Conservation (phyloP, 2,329 filamentous ascomycete genomes). For the Penicillium sp. region DNA sequence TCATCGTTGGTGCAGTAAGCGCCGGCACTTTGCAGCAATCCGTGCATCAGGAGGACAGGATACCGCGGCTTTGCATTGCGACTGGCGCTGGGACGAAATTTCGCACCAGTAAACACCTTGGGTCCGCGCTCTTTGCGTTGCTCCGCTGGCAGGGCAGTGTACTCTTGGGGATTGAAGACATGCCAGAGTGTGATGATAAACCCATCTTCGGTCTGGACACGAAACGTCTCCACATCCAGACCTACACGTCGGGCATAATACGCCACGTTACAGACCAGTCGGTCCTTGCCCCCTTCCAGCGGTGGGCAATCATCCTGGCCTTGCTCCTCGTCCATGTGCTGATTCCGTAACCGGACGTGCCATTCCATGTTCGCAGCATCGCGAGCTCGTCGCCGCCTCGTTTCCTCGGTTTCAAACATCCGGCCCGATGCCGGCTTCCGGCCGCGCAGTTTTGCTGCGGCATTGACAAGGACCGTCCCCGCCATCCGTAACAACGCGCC, state of each 20-base stretch:
- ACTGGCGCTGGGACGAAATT: constrained; percentile 20
- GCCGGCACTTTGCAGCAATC: constrained; percentile 78
- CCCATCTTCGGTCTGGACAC: constrained; percentile 88
- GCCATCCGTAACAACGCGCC: constrained; percentile 66
- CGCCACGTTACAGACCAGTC: constrained; percentile 67
- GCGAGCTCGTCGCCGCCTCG: constrained; percentile 52
- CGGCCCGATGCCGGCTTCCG: constrained; percentile 55
- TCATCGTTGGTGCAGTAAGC: constrained; percentile 90
- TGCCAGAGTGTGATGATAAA: constrained; percentile 89
- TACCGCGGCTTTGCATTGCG: constrained; percentile 44
- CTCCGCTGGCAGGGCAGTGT: constrained; percentile 49
- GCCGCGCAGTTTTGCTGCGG: constrained; percentile 52
- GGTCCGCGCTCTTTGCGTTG: constrained; percentile 49
- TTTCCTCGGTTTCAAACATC: constrained; percentile 70
- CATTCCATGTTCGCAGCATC: constrained; percentile 58
- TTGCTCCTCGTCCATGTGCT: constrained; percentile 37
- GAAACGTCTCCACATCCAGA: constrained; percentile 73
- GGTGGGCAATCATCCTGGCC: constrained; percentile 56
- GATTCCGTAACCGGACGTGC: constrained; percentile 42
- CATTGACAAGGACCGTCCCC: constrained; percentile 45
- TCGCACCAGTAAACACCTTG: constrained; percentile 53
- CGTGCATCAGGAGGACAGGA: constrained; percentile 81
- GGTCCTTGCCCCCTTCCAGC: constrained; percentile 74
- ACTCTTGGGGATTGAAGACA: constrained; percentile 75
- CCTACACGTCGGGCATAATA: constrained; percentile 88